These are phyloP conservation scores for Pythium aristosporum DNA, from an alignment of 352 stramenopile species.

Conservation along the genomic window DNA sequence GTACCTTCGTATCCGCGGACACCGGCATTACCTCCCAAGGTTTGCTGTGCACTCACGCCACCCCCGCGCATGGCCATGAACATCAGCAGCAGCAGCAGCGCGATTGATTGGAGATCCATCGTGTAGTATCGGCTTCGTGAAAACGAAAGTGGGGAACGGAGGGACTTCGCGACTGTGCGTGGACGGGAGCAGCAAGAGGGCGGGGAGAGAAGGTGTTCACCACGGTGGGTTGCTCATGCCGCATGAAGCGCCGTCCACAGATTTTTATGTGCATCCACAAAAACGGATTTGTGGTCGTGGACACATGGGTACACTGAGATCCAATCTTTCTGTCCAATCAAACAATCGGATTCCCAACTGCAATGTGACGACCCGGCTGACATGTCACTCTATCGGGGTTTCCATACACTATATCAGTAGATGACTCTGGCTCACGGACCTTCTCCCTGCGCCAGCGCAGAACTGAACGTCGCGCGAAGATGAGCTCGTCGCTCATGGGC, in stretches of 20 bases:
- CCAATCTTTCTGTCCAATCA: background rate
- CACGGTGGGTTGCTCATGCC: too few relatives aligned
- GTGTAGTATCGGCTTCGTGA: background rate
- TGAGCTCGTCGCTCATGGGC: conserved; percentile 35
- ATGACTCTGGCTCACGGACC: background rate
- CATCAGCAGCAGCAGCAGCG: background rate
- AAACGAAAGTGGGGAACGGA: background rate
- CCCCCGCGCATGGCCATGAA: background rate
- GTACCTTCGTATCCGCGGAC: conserved; percentile 1
- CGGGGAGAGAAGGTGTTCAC: background rate
- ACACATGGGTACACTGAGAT: background rate
- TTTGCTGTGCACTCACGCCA: background rate
- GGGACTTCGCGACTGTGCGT: background rate
- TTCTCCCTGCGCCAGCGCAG: background rate
- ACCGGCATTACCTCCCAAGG: background rate
- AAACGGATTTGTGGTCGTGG: background rate
- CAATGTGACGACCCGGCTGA: conserved; percentile 4
- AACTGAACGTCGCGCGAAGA: background rate
- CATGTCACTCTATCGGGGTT: background rate
- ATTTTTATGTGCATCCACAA: background rate
- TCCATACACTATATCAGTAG: conserved; percentile 7
- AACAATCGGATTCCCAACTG: background rate
- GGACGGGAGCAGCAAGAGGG: background rate
- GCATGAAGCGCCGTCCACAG: background rate
- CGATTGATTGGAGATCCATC: background rate